Percentiles rank a stretch among this genome's conserved stretches.
phyloP scores from a whole-genome alignment of 2,329 filamentous ascomycete genomes.

The Periconia digitata region DNA sequence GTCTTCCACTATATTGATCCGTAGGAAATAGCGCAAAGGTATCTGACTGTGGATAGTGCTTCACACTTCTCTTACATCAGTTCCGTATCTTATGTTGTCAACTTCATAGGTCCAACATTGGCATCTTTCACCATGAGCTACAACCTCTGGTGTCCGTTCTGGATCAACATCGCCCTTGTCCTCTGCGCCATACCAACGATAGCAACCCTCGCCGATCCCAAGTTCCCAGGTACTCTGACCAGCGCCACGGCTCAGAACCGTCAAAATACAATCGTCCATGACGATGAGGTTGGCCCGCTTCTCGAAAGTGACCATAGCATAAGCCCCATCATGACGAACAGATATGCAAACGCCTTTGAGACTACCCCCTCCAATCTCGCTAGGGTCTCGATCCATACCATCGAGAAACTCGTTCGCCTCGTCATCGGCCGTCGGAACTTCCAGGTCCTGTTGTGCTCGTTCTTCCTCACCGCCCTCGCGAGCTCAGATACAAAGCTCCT shows the following conservation, averaged over 20 bases:
- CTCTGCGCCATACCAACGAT: constrained; percentile 29
- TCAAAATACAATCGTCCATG: not conserved
- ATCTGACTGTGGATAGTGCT: constrained; percentile 17
- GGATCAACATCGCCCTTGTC: constrained; percentile 33
- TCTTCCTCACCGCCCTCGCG: constrained; percentile 40
- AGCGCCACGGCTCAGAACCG: not conserved
- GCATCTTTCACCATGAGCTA: constrained; percentile 38
- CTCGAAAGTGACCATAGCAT: constrained; percentile 14
- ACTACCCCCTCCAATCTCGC: constrained; percentile 11
- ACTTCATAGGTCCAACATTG: constrained; percentile 38
- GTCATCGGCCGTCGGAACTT: constrained; percentile 35
- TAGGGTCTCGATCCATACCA: constrained; percentile 16
- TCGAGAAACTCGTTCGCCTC: constrained; percentile 18
- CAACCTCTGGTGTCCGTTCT: constrained; percentile 41
- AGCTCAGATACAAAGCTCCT: constrained; percentile 43
- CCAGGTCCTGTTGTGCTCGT: constrained; percentile 34
- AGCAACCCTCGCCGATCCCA: constrained; percentile 16
- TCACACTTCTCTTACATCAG: constrained; percentile 41
- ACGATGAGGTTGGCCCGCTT: constrained; percentile 25
- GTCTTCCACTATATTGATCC: constrained; percentile 2
- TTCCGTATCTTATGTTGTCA: constrained; percentile 37
- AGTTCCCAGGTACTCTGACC: not conserved
- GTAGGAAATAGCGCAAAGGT: not conserved
- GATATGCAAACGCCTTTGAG: constrained; percentile 29
- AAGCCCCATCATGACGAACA: constrained; percentile 6